Evolutionary conservation across 2,329 filamentous ascomycete species (phyloP).

Genomic region (Fusarium stilboides): DNA sequence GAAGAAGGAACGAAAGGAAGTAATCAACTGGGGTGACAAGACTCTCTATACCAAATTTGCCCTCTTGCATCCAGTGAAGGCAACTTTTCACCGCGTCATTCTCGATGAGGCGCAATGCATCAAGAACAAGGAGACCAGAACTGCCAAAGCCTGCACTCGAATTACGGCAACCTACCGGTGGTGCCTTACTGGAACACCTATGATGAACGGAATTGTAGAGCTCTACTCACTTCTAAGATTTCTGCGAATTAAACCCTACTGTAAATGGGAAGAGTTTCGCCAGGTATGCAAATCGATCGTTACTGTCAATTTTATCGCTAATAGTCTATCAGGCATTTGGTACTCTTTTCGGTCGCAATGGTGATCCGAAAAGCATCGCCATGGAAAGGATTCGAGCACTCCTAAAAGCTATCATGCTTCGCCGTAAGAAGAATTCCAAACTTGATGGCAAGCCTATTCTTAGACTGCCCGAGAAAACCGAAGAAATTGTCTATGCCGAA

Average conservation of each 20-base stretch:
- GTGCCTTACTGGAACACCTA: conserved; percentile 86
- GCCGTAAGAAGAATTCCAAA: conserved; percentile 83
- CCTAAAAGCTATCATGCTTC: conserved; percentile 84
- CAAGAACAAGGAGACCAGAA: conserved; percentile 82
- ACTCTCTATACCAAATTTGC: conserved; percentile 61
- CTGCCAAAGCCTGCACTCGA: conserved; percentile 76
- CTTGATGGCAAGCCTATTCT: conserved; percentile 88
- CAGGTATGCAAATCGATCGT: conserved; percentile 56
- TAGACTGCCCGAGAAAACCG: conserved; percentile 80
- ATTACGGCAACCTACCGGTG: conserved; percentile 81
- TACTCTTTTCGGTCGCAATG: conserved; percentile 54
- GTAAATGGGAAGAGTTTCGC: conserved; percentile 74
- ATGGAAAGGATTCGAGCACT: conserved; percentile 82
- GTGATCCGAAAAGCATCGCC: conserved; percentile 71
- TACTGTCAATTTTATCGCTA: background rate
- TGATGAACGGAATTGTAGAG: conserved; percentile 89
- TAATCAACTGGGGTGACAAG: conserved; percentile 56
- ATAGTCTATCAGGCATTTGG: conserved; percentile 58
- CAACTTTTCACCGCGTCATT: conserved; percentile 84
- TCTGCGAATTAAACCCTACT: conserved; percentile 82
- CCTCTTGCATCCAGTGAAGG: conserved; percentile 70
- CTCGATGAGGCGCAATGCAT: conserved; percentile 90
- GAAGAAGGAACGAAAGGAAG: conserved; percentile 56
- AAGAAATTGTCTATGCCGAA: conserved; percentile 81
- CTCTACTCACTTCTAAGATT: conserved; percentile 85